Base-by-base conservation (phyloP, 495 filamentous ascomycete genomes). In the Hyphodiscus hymeniophilus region DNA sequence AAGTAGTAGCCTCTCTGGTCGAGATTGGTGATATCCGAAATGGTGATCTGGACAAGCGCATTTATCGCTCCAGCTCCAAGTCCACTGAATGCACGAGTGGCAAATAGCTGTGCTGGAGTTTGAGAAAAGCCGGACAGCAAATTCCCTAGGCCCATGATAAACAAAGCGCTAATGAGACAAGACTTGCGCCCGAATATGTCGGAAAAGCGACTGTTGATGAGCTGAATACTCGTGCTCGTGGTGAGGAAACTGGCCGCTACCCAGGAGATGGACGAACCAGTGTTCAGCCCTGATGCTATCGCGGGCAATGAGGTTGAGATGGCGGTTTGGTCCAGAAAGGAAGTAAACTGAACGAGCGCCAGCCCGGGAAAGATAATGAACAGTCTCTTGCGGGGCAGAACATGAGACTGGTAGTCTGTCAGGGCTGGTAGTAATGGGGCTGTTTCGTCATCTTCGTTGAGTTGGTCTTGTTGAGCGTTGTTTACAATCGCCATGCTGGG, bases 51-150 rank as follows among this genome's bases (percentile, higher is more conserved):
- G 42, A 84, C 84, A 38, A 91, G 76, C 7, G 82, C 81, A 3
- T 26, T n/a, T 17, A 92, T 91, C 23, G 86, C 88, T 22, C 84
- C 87, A 21, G 84, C 87, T 11, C 85, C 87, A 45, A 89, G 76
- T 7, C 87, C 87, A 3, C 63, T 55, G 0, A 69, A 30, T 6
- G 74, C 76, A 44, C 76, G 61, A 26, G 84, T 81, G 43, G 74
- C 75, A 60, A 87, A 84, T n/a, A 94, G 63, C 54, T 86, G 64
- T 36, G 69, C 64, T 12, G 31, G 31, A 60, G 6, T 59, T 57
- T 20, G 54, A 56, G 7, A 60, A 43, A 1, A 65, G 47, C 40
- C 64, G 53, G 2, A 7, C 50, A 10, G 7, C 1, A 42, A 15
- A 42, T 42, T 42, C 16, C 39, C 39, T 7, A 21, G n/a, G 10